Percentiles rank a stretch among this genome's conserved stretches.
These are phyloP conservation scores for Bassia scoparia DNA, from an alignment of 148 eudicot genomes.

Conservation along the genomic window DNA sequence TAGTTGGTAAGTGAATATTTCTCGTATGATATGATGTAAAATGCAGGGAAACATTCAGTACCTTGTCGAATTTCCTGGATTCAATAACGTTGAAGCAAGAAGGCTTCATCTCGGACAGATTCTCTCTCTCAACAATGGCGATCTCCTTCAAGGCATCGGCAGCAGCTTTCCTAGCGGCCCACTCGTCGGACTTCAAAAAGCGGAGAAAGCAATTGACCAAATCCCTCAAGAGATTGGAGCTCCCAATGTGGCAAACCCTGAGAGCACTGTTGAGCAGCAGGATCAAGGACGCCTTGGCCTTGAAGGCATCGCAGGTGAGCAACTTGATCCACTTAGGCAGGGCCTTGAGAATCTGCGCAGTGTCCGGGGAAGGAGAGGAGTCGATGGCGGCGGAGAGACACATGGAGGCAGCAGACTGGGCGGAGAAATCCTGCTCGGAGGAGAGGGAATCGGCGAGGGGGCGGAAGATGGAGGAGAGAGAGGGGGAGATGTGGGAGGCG, in stretches of 20 bases:
- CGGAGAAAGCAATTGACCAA: slow-evolving; percentile 55
- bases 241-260: slow-evolving; percentile 47
- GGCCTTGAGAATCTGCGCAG: slow-evolving; percentile 43
- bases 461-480: slow-evolving; percentile 39
- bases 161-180: slow-evolving; percentile 79
- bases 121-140: slow-evolving; percentile 54
- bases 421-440: slow-evolving; percentile 66
- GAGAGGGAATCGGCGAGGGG: slow-evolving; percentile 63
- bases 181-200: slow-evolving; percentile 69
- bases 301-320: slow-evolving; percentile 53
- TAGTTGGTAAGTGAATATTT: no score
- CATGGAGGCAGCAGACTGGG: slow-evolving; percentile 70
- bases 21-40: no score
- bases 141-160: slow-evolving; percentile 68
- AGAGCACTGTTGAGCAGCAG: slow-evolving; percentile 52
- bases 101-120: slow-evolving; percentile 52
- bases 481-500: slow-evolving; percentile 16
- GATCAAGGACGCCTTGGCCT: slow-evolving; percentile 63
- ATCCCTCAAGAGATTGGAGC: slow-evolving; percentile 40
- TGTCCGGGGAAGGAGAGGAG: slow-evolving; percentile 44
- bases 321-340: slow-evolving; percentile 44
- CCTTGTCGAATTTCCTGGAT: slow-evolving; percentile 77
- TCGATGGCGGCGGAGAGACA: slow-evolving; percentile 71
- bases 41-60: slow-evolving; percentile 19
- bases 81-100: slow-evolving; percentile 67